These are phyloP conservation scores for Arthonia radiata DNA, from an alignment of 495 filamentous ascomycete genomes.

Conservation along the genomic window DNA sequence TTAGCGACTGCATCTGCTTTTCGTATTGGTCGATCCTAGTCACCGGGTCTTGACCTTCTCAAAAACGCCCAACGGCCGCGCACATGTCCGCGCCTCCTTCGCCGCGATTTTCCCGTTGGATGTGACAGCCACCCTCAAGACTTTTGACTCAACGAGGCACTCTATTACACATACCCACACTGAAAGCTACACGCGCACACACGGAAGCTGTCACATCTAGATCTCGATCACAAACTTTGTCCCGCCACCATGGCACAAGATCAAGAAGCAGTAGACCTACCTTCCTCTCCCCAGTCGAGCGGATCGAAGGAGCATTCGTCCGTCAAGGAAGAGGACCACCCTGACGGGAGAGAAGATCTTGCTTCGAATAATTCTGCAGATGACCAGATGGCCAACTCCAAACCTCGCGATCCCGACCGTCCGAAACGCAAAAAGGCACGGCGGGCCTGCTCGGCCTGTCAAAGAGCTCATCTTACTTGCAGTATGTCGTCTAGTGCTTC, in stretches of 20 bases:
- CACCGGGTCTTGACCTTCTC: too few relatives aligned
- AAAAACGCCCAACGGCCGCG: too few relatives aligned
- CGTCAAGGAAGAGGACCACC: conserved; percentile 32
- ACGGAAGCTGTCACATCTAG: too few relatives aligned
- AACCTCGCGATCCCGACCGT: conserved; percentile 65
- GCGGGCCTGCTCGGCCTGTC: conserved; percentile 86
- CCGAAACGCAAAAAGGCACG: conserved; percentile 89
- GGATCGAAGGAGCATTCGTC: conserved; percentile 25
- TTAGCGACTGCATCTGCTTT: too few relatives aligned
- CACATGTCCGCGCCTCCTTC: too few relatives aligned
- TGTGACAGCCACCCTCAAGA: too few relatives aligned
- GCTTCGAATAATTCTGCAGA: conserved; percentile 17
- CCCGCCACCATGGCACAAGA: conserved; percentile 25
- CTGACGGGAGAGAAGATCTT: conserved; percentile 27
- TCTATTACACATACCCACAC: too few relatives aligned
- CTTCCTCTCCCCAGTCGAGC: conserved; percentile 22
- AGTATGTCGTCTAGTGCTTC: conserved; percentile 33
- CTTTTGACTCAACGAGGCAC: too few relatives aligned
- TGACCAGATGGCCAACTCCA: conserved; percentile 31
- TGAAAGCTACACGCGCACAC: too few relatives aligned
- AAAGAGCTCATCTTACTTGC: conserved; percentile 91
- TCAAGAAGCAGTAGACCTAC: conserved; percentile 19
- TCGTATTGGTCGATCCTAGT: too few relatives aligned
- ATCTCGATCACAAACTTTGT: conserved; percentile 1
- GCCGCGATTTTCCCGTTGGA: too few relatives aligned